Evolutionary conservation across 306 rosid genomes (phyloP), one percentile per base, ranked within the genome.

Genomic region (Citrullus amarus): DNA sequence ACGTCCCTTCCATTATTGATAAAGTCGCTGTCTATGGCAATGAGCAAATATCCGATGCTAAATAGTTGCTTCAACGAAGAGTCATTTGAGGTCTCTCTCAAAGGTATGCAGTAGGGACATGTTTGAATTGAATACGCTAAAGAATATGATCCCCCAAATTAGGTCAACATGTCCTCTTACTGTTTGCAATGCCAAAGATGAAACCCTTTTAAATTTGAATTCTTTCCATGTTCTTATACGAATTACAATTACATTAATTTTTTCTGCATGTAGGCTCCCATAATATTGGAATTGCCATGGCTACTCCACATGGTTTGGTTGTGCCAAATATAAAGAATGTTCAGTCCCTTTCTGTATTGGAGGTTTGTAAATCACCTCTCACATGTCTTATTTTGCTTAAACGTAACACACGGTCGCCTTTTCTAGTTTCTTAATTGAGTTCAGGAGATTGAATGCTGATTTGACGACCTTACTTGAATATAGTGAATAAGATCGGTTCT

Each of bases 281-380:
- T 83, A 95, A 92, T 75, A 84, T 95, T 77, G 99, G 99, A 82
- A 82, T 95, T 76, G 97, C 97, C 68, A 92, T 92, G 93, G 97
- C 96, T 48, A 92, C 99, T 53, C 86, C 88, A 74, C 32, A 80
- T 75, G 99, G 99, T 85, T 77, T 95, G 69, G 99, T 91, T 75
- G 99, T 95, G 73, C 99, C 97, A 63, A 95, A 86, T 90, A 89
- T 95, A 82, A 90, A 95, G 87, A 88, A 84, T 85, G 99, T 88
- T 75, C 97, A 90, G 86, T 85, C 92, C 36, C 99, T 92, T 81
- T 95, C 97, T 58, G 87, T 92, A 41, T 80, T 89, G 84, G 97
- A 92, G 99, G 99, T 92, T 81, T 76, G 76, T 65, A 41, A 76
- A 76, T 76, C 79, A 10, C 55, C 79, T 4, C 79, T 78, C n/a